Evolutionary conservation across 2,329 filamentous ascomycete genomes (phyloP).

Genomic region (Akanthomyces uredinophilus): DNA sequence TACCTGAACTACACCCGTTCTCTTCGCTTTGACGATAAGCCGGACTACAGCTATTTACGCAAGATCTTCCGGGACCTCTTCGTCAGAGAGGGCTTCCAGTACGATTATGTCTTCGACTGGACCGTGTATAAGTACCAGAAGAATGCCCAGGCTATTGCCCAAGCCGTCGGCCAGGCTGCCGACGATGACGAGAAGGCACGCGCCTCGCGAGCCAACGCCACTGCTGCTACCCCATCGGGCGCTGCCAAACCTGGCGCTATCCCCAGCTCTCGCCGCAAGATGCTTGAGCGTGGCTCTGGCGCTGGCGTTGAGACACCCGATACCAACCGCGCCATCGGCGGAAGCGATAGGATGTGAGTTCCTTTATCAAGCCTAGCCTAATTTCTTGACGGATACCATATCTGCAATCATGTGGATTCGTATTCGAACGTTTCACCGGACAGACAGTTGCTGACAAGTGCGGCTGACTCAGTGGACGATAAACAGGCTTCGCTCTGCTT

Average conservation of each 20-base stretch:
- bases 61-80: constrained; percentile 99
- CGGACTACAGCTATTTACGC: constrained; percentile 97
- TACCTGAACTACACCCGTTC: constrained; percentile 99
- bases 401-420: constrained; percentile 80
- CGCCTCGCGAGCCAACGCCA: constrained; percentile 60
- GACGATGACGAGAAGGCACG: constrained; percentile 71
- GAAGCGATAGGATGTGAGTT: constrained; percentile 96
- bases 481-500: constrained; percentile 80
- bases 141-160: constrained; percentile 91
- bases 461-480: constrained; percentile 82
- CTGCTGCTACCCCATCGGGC: constrained; percentile 59
- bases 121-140: constrained; percentile 99
- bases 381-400: constrained; percentile 41
- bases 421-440: constrained; percentile 65
- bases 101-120: constrained; percentile 99
- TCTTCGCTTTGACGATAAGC: constrained; percentile 98
- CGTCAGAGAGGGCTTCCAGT: constrained; percentile 98
- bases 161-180: constrained; percentile 63
- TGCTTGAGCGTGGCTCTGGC: constrained; percentile 63
- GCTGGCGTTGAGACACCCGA: constrained; percentile 62
- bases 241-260: constrained; percentile 67
- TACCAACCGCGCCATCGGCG: constrained; percentile 69
- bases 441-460: constrained; percentile 65
- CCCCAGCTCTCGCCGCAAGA: constrained; percentile 76
- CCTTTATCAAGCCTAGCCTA: constrained; percentile 47